Evolutionary conservation across 768 basidiomycete genomes (phyloP).

Genomic region (Trametes sanguinea): DNA sequence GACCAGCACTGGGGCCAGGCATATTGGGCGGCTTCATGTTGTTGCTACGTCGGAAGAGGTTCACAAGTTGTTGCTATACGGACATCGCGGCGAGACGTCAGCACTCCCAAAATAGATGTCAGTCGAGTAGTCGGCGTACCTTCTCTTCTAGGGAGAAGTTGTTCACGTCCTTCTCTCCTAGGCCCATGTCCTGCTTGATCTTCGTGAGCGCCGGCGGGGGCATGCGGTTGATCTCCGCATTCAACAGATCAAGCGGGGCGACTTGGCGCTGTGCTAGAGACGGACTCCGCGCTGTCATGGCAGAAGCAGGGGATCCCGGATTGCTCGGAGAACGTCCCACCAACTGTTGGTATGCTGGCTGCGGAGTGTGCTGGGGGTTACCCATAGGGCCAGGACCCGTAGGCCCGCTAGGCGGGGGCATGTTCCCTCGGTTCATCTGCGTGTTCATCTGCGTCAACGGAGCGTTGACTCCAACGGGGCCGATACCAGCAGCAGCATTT

Average conservation of each 20-base stretch:
- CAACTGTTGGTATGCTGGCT: conserved; percentile 44
- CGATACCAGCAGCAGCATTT: conserved; percentile 44
- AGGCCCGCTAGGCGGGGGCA: conserved; percentile 52
- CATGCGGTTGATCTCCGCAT: conserved; percentile 45
- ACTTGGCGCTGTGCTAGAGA: conserved; percentile 52
- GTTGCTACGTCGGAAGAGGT: conserved; percentile 8
- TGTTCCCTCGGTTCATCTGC: conserved; percentile 30
- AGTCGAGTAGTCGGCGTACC: conserved; percentile 39
- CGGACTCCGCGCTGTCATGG: conserved; percentile 58
- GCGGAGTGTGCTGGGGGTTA: conserved; percentile 42
- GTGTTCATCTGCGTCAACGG: conserved; percentile 45
- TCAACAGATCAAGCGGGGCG: conserved; percentile 32
- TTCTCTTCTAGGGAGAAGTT: conserved; percentile 57
- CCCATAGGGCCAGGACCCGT: conserved; percentile 39
- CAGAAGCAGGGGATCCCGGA: conserved; percentile 51
- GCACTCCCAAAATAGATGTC: not conserved
- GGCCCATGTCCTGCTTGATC: conserved; percentile 46
- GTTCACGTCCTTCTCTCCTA: conserved; percentile 48
- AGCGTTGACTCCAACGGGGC: conserved; percentile 54
- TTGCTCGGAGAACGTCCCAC: conserved; percentile 60
- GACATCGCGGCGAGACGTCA: conserved; percentile 5
- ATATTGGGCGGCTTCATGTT: conserved; percentile 8
- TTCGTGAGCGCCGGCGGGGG: conserved; percentile 36
- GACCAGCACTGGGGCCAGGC: conserved; percentile 13
- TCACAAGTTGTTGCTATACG: conserved; percentile 22